These are phyloP conservation scores for Heliocybe sulcata DNA, from an alignment of 1,284 basidiomycete genomes.

Conservation along the genomic window DNA sequence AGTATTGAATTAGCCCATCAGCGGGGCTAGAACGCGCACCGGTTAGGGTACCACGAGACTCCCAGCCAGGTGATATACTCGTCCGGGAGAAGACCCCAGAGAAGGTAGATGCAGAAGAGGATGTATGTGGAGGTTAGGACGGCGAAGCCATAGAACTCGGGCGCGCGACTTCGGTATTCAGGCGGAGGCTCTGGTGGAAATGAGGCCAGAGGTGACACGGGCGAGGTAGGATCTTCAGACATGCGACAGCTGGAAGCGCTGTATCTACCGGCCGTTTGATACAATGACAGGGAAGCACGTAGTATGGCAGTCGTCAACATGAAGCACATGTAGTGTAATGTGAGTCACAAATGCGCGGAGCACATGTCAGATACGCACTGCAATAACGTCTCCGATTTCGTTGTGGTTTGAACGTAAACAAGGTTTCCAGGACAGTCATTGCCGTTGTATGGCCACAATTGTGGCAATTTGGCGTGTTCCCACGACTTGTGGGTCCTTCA, in stretches of 20 bases:
- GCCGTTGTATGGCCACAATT: no score
- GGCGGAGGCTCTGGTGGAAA: conserved; percentile 35
- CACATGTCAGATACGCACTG: no score
- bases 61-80: conserved; percentile 54
- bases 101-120: conserved; percentile 60
- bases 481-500: no score
- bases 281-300: neutral
- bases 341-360: no score
- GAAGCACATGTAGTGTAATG: no score
- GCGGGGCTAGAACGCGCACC: conserved; percentile 37
- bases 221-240: conserved; percentile 32
- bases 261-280: neutral
- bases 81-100: conserved; percentile 53
- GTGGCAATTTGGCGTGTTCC: no score
- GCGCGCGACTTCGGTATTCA: conserved; percentile 50
- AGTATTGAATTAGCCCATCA: neutral
- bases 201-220: conserved; percentile 44
- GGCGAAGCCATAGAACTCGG: conserved; percentile 86
- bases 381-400: no score
- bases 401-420: no score
- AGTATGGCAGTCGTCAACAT: neutral
- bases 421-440: no score
- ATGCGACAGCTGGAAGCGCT: neutral
- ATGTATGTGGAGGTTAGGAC: conserved; percentile 76
- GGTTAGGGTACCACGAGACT: conserved; percentile 82